These are phyloP conservation scores for Zelopaecilomyces penicillatus DNA, from an alignment of 2,329 filamentous ascomycete species.

Conservation along the genomic window DNA sequence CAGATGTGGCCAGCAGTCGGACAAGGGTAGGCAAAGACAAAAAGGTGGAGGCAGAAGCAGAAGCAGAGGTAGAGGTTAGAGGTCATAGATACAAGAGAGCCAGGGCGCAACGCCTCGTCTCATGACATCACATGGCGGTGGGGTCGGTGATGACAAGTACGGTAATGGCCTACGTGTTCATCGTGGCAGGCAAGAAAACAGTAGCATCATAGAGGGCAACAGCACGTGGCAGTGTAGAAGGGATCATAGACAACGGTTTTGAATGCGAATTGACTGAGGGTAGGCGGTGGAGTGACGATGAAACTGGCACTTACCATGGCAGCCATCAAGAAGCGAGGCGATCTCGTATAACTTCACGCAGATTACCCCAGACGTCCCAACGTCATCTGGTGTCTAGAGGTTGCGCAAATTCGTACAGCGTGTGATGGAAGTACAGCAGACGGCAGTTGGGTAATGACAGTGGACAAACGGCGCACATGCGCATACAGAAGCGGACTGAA, in stretches of 20 bases:
- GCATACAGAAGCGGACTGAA: background rate
- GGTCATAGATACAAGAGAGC: too few species aligned
- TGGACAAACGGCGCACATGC: background rate
- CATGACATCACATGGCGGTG: constrained; percentile 6
- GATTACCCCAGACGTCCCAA: constrained; percentile 16
- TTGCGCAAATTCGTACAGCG: background rate
- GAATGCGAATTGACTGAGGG: too few species aligned
- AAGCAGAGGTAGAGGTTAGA: background rate
- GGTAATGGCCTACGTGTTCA: background rate
- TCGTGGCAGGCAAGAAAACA: background rate
- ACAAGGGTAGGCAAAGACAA: background rate
- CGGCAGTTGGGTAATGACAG: background rate
- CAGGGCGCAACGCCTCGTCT: background rate
- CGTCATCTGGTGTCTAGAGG: constrained; percentile 18
- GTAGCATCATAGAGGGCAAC: too few species aligned
- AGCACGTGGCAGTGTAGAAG: too few species aligned
- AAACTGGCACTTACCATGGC: constrained; percentile 23
- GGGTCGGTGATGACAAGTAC: background rate
- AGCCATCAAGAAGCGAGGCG: constrained; percentile 22
- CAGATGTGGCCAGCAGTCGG: background rate
- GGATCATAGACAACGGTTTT: too few species aligned
- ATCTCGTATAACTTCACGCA: constrained; percentile 14
- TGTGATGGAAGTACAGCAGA: background rate
- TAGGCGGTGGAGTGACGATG: too few species aligned
- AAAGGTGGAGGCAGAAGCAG: background rate